Evolutionary conservation across 345 rosid species (phyloP).

Genomic region (Isatis tinctoria): DNA sequence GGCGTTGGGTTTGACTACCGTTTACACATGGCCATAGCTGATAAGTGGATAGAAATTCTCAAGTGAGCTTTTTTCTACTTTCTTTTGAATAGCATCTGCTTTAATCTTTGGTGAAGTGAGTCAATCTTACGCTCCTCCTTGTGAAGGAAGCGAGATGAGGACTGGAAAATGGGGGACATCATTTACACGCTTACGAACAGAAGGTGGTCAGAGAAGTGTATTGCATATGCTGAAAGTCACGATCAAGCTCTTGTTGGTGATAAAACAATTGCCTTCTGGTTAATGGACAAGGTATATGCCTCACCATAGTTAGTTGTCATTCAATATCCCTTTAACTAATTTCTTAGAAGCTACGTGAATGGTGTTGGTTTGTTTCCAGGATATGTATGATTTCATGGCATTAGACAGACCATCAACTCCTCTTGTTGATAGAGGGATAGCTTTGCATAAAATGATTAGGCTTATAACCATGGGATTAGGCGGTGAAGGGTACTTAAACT

Average conservation of each 20-base stretch:
- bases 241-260: slow-evolving; percentile 99
- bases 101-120: background rate
- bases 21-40: slow-evolving; percentile 95
- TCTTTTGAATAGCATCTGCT: background rate
- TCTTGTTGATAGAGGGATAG: slow-evolving; percentile 88
- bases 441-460: slow-evolving; percentile 95
- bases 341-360: background rate
- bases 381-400: slow-evolving; percentile 98
- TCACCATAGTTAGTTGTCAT: background rate
- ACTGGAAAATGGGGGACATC: slow-evolving; percentile 82
- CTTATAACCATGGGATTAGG: slow-evolving; percentile 96
- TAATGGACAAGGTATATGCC: slow-evolving; percentile 86
- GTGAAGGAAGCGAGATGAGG: slow-evolving; percentile 82
- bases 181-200: slow-evolving; percentile 71
- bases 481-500: slow-evolving; percentile 96
- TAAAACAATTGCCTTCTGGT: slow-evolving; percentile 96
- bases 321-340: background rate
- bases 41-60: slow-evolving; percentile 94
- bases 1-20: slow-evolving; percentile 99
- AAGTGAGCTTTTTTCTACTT: slow-evolving; percentile 42
- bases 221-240: slow-evolving; percentile 92
- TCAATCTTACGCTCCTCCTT: background rate
- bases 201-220: slow-evolving; percentile 91
- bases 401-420: slow-evolving; percentile 83
- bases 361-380: slow-evolving; percentile 42